Evolutionary conservation across 305 asterid genomes (phyloP), one percentile per base, ranked within the genome.

Genomic region (Fraxinus paxiana): DNA sequence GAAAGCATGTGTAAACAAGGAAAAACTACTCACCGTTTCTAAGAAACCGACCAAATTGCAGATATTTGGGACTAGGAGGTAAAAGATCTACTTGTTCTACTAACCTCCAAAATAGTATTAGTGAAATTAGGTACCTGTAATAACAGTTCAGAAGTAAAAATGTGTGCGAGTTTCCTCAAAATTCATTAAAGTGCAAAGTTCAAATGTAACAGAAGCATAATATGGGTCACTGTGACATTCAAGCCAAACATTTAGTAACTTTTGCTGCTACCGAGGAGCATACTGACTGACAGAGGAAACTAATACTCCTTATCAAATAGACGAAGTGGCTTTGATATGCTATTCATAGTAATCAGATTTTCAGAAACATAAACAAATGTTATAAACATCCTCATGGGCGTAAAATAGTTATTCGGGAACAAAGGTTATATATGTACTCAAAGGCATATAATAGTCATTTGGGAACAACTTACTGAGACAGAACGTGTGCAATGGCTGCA

Each of bases 401-500:
- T 51, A 51, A 51, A 17, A 51, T 51, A 51, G 63, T 51, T 51
- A 15, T n/a, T 17, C 6, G 9, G 24, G 59, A 56, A n/a, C 6
- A 56, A 18, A n/a, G 67, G 28, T 17, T 18, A 5, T 56, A 17
- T 56, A 56, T 18, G 26, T 17, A 17, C 26, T 22, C 5, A 7
- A 22, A 22, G 71, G 33, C 5, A 6, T 56, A 56, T 17, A 56
- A 63, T 22, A 24, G 24, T 63, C 13, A 8, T 63, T 24, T 20
- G 80, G 35, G 12, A 31, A 28, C 13, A 28, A 83, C 97, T 90
- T 87, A 90, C 97, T 91, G 97, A 31, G 97, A 93, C 37, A 93
- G 85, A 83, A 92, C 92, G 78, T 91, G 97, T 8, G 97, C 85
- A 76, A 85, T 88, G 73, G 96, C 97, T 0, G 97, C 97, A 2